These are phyloP conservation scores for Protomyces macrosporus DNA, from an alignment of 1,139 yeast genomes.

Conservation along the genomic window DNA sequence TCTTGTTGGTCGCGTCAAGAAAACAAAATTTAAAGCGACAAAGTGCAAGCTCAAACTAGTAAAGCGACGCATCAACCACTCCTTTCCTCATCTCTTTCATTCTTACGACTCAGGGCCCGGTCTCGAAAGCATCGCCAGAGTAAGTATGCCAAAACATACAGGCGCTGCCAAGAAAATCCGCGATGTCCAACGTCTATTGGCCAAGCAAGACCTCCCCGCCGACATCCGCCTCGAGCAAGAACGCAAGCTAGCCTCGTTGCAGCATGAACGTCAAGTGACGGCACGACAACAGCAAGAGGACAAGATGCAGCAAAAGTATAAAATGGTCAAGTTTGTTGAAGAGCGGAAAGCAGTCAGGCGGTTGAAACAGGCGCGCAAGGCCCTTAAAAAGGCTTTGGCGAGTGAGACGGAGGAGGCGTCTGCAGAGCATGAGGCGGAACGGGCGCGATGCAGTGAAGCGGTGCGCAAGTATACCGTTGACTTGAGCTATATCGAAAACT, in stretches of 20 bases:
- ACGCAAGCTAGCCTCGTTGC: slow-evolving; percentile 72
- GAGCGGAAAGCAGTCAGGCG: slow-evolving; percentile 76
- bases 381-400: slow-evolving; percentile 54
- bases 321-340: slow-evolving; percentile 90
- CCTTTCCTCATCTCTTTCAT: too few species aligned
- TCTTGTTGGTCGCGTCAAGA: too few species aligned
- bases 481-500: slow-evolving; percentile 25
- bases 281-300: slow-evolving; percentile 50
- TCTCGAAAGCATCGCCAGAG: too few species aligned
- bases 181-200: slow-evolving; percentile 68
- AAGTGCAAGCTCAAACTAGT: too few species aligned
- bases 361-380: slow-evolving; percentile 59
- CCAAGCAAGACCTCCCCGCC: slow-evolving; percentile 60
- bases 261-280: slow-evolving; percentile 57
- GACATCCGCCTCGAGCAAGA: slow-evolving; percentile 75
- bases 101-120: too few species aligned
- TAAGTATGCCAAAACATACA: background rate
- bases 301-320: slow-evolving; percentile 70
- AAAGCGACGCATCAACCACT: too few species aligned
- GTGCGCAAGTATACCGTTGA: slow-evolving; percentile 21
- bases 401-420: background rate
- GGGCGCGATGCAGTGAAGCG: background rate
- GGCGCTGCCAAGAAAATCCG: slow-evolving; percentile 60
- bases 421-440: slow-evolving; percentile 10
- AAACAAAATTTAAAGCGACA: too few species aligned